These are phyloP conservation scores for Ganoderma lingzhi DNA, from an alignment of 1,284 basidiomycete species.

Conservation along the genomic window DNA sequence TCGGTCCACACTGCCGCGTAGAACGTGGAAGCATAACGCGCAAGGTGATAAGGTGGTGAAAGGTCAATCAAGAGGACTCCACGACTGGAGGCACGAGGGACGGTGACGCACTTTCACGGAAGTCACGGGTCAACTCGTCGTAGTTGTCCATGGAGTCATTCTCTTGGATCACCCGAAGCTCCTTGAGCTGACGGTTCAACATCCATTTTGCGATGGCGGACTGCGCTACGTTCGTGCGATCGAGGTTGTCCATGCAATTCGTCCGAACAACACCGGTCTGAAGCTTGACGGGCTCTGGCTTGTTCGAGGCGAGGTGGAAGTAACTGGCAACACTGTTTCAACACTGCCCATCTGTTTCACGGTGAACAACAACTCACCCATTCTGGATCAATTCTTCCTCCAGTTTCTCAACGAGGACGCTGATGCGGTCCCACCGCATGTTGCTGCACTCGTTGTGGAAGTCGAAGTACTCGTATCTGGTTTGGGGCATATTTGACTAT, in stretches of 20 bases:
- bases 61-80: constrained; percentile 3
- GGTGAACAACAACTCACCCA: constrained; percentile 55
- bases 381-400: constrained; percentile 78
- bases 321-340: constrained; percentile 56
- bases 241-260: constrained; percentile 96
- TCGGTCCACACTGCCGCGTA: constrained; percentile 91
- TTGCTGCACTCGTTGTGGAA: constrained; percentile 97
- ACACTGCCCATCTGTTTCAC: neutral
- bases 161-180: constrained; percentile 73
- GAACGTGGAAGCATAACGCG: neutral
- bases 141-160: constrained; percentile 83
- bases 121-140: constrained; percentile 80
- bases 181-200: constrained; percentile 82
- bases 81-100: neutral
- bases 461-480: constrained; percentile 96
- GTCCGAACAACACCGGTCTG: constrained; percentile 81
- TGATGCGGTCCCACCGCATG: constrained; percentile 96
- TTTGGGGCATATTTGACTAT: constrained; percentile 69
- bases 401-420: constrained; percentile 82
- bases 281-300: constrained; percentile 54
- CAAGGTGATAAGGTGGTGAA: neutral
- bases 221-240: constrained; percentile 98
- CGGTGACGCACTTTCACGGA: constrained; percentile 81
- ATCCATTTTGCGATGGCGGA: constrained; percentile 88
- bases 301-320: constrained; percentile 68